Conservation (phyloP, 1,284 basidiomycete genomes). For the Lignosus rhinocerotis region DNA sequence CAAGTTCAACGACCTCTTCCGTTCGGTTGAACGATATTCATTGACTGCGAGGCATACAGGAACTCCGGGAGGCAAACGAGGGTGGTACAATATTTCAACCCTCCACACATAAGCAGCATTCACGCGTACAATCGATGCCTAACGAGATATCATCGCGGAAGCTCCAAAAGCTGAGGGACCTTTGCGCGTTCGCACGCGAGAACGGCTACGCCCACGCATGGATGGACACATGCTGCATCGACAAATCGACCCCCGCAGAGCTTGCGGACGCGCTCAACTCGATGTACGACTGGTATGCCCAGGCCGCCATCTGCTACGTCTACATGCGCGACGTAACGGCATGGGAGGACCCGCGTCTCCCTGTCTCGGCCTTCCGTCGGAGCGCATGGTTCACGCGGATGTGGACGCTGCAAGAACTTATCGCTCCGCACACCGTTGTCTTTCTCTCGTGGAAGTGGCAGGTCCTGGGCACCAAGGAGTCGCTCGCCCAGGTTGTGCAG, state of each 20-base stretch:
- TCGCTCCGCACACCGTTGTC: constrained; percentile 1
- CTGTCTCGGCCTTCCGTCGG: not conserved
- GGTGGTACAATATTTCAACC: no score
- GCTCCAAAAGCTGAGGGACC: not conserved
- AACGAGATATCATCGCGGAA: not conserved
- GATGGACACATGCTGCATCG: constrained; percentile 7
- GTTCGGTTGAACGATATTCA: not conserved
- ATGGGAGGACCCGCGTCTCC: not conserved
- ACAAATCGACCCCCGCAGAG: not conserved
- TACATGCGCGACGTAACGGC: not conserved
- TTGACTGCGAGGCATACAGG: not conserved
- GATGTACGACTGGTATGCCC: constrained; percentile 1
- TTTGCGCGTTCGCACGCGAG: not conserved
- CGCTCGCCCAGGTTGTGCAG: not conserved
- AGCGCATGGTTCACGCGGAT: constrained; percentile 2
- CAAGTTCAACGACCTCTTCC: not conserved
- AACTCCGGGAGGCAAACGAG: not conserved
- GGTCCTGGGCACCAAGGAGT: constrained; percentile 4
- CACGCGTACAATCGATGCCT: no score
- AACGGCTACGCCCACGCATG: not conserved
- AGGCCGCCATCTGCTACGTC: not conserved
- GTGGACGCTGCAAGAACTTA: constrained; percentile 6
- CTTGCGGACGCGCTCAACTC: constrained; percentile 1
- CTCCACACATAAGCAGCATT: no score
- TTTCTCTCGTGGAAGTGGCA: not conserved